Evolutionary conservation across 2,329 filamentous ascomycete species (phyloP), one percentile per base, ranked within the genome.

Genomic region (Fusarium pilosicola): DNA sequence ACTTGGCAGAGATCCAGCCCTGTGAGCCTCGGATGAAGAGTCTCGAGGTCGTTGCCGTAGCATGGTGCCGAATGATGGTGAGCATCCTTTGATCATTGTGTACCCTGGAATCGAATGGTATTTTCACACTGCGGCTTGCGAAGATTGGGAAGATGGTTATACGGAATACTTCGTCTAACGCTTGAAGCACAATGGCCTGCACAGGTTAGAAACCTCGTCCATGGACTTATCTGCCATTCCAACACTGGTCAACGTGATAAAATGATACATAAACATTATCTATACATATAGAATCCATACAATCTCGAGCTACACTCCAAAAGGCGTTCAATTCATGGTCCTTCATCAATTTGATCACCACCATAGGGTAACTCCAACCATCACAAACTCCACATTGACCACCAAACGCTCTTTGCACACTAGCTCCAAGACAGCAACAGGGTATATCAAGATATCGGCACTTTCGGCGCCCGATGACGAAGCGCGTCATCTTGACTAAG

Each of bases 401-500:
- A 38, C 32, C 12, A 2, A 20, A 24, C 6, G 56, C 42, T 24
- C 56, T n/a, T 38, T 51, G 62, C 28, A 20, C 42, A 11, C 46
- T 26, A 39, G 48, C 44, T 61, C 70, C 34, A 65, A 57, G 62
- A 56, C 63, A 11, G 9, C 15, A 41, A 22, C 42, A n/a, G 20
- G 42, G 42, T 15, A 30, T 10, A 4, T 2, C 10, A 52, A 2
- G 30, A 58, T 49, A 32, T 20, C 55, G 55, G 55, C n/a, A 17
- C 18, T 24, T n/a, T 36, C 41, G 55, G 55, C 10, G 24, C 4
- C 55, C 41, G 55, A 42, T 5, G 14, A 5, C 22, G 41, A 74
- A 76, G 68, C 10, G 18, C 20, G 39, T 44, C 14, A 34, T 38
- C 36, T 61, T 48, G 14, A 65, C 34, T 59, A 45, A 52, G 41